A percentile compares a stretch with the other conserved stretches of the same genome.
Evolutionary conservation across 2,329 filamentous ascomycete genomes (phyloP).

Genomic region (Byssothecium circinans): DNA sequence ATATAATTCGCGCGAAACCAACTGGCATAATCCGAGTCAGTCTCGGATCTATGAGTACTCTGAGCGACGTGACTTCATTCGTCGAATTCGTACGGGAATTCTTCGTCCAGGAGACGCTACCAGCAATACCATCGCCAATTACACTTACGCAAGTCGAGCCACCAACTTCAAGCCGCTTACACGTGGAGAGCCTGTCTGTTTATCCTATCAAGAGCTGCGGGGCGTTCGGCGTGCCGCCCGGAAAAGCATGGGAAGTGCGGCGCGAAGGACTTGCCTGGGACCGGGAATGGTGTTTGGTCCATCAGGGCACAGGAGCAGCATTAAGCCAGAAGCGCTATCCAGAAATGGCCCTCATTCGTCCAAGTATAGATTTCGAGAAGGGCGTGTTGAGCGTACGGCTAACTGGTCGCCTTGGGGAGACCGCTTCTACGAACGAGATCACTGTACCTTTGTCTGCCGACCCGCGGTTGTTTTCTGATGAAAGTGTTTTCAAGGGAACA

Average conservation of each 20-base stretch:
- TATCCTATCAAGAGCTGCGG: conserved; percentile 96
- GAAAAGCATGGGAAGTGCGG: conserved; percentile 71
- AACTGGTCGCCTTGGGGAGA: conserved; percentile 40
- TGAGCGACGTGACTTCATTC: conserved; percentile 72
- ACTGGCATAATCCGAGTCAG: conserved; percentile 86
- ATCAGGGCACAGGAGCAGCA: conserved; percentile 79
- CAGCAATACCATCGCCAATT: conserved; percentile 20
- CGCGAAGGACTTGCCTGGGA: conserved; percentile 90
- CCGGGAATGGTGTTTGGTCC: conserved; percentile 92
- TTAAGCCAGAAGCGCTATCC: conserved; percentile 88
- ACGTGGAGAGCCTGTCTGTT: conserved; percentile 58
- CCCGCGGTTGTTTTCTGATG: conserved; percentile 57
- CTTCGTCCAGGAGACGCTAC: conserved; percentile 41
- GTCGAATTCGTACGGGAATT: conserved; percentile 64
- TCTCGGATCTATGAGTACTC: conserved; percentile 85
- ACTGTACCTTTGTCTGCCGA: conserved; percentile 67
- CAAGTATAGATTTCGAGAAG: conserved; percentile 68
- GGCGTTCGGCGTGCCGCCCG: conserved; percentile 69
- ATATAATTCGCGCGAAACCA: conserved; percentile 80
- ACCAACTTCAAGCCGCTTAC: conserved; percentile 36
- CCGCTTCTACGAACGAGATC: conserved; percentile 39
- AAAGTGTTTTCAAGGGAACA: conserved; percentile 44
- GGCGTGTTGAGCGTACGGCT: conserved; percentile 67
- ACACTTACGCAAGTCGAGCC: conserved; percentile 22
- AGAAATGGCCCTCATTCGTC: conserved; percentile 81